Evolutionary conservation across 768 basidiomycete genomes (phyloP).

Genomic region (Calocera cornea): DNA sequence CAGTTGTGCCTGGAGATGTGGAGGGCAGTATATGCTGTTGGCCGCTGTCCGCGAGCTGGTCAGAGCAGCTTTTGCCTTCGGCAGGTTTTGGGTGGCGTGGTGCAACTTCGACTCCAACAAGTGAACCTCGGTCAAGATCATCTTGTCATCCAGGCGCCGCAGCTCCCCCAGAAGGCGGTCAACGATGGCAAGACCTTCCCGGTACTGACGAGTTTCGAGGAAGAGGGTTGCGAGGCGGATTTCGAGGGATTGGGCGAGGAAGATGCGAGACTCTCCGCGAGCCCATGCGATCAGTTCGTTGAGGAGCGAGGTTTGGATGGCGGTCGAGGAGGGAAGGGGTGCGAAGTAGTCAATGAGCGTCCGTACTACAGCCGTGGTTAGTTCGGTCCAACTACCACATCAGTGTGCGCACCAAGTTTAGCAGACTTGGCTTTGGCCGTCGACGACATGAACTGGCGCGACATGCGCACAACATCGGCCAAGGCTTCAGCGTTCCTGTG

Average conservation of each 20-base stretch:
- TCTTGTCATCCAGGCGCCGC: conserved; percentile 89
- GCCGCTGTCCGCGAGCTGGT: conserved; percentile 87
- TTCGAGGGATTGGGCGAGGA: conserved; percentile 88
- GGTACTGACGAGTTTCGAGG: conserved; percentile 62
- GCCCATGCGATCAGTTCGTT: conserved; percentile 90
- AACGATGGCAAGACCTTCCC: conserved; percentile 66
- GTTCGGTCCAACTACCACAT: conserved; percentile 3
- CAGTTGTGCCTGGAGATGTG: conserved; percentile 41
- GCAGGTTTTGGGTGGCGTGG: conserved; percentile 73
- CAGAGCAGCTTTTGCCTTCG: conserved; percentile 85
- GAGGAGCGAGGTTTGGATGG: conserved; percentile 71
- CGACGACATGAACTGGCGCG: conserved; percentile 77
- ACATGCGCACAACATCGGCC: conserved; percentile 72
- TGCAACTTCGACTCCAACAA: conserved; percentile 86
- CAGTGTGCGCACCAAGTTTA: conserved; percentile 59
- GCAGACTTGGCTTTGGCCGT: conserved; percentile 96
- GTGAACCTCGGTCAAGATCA: conserved; percentile 93
- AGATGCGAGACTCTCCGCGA: conserved; percentile 79
- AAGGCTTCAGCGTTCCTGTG: conserved; percentile 70
- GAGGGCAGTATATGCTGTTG: conserved; percentile 87
- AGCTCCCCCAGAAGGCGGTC: conserved; percentile 83
- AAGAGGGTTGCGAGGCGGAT: conserved; percentile 64
- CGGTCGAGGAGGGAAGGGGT: conserved; percentile 56
- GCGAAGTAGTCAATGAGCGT: conserved; percentile 86
- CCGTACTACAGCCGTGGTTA: conserved; percentile 43